Percentiles rank a stretch among this genome's conserved stretches.
Conservation (phyloP, 306 rosid genomes). For the Cicer chorassanicum region DNA sequence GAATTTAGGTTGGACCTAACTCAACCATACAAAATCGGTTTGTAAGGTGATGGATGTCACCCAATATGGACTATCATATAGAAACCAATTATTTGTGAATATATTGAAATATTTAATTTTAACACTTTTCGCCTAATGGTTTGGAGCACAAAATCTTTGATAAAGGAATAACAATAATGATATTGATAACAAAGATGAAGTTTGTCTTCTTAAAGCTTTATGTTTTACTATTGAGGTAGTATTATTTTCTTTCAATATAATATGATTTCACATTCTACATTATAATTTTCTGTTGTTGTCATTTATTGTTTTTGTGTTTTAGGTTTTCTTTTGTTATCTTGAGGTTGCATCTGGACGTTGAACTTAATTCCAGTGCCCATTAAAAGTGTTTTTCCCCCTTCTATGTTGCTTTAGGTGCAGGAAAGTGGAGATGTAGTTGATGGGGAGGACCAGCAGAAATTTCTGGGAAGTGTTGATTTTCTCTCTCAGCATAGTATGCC, state of each 20-base stretch:
- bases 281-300: slow-evolving; percentile 23
- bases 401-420: slow-evolving; percentile 53
- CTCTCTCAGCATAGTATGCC: slow-evolving; percentile 68
- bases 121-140: slow-evolving; percentile 18
- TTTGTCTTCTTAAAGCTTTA: slow-evolving; percentile 18
- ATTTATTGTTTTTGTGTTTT: background rate
- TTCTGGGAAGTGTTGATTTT: slow-evolving; percentile 82
- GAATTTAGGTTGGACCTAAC: too few species aligned
- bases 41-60: too few species aligned
- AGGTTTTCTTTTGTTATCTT: slow-evolving; percentile 8
- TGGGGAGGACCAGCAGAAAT: slow-evolving; percentile 82
- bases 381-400: slow-evolving; percentile 4
- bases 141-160: slow-evolving; percentile 29
- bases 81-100: slow-evolving; percentile 22
- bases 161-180: background rate
- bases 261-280: slow-evolving; percentile 28
- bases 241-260: slow-evolving; percentile 4
- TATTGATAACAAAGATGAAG: slow-evolving; percentile 14
- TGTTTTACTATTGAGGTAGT: slow-evolving; percentile 15
- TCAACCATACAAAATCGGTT: too few species aligned
- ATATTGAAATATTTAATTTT: slow-evolving; percentile 27
- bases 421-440: slow-evolving; percentile 72
- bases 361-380: slow-evolving; percentile 25
- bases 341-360: slow-evolving; percentile 8
- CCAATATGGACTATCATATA: too few species aligned